Percentiles rank a stretch among this genome's conserved stretches.
Conservation (phyloP, 2,329 filamentous ascomycete species). For the Pseudogymnoascus sp. region DNA sequence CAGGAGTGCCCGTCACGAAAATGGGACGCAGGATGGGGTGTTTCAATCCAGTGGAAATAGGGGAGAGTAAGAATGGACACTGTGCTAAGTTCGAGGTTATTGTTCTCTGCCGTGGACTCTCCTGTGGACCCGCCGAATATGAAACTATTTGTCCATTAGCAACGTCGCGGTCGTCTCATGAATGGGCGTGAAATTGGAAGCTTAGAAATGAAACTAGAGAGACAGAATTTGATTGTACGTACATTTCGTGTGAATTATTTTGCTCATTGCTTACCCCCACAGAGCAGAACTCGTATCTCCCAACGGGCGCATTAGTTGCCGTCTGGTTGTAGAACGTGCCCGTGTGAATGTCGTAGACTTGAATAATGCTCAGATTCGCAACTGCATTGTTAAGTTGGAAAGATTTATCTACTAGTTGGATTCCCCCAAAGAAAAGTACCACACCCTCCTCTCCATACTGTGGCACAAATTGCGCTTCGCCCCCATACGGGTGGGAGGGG, state of each 20-base stretch:
- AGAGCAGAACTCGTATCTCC: constrained; percentile 8
- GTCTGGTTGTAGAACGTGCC: constrained; percentile 10
- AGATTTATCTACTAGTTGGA: too few species aligned
- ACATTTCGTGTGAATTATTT: constrained; percentile 13
- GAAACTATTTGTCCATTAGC: background rate
- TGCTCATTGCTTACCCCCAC: background rate
- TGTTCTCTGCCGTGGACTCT: too few species aligned
- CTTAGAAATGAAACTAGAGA: background rate
- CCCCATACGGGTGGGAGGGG: background rate
- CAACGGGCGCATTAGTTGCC: constrained; percentile 7
- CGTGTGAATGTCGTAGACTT: constrained; percentile 11
- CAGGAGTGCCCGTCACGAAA: too few species aligned
- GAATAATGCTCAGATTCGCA: background rate
- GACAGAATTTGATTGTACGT: too few species aligned
- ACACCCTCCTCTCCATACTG: constrained; percentile 12
- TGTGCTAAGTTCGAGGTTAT: background rate
- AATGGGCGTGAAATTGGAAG: too few species aligned
- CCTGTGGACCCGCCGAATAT: constrained; percentile 3
- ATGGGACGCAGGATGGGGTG: background rate
- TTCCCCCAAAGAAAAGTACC: constrained; percentile 13
- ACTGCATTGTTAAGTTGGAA: background rate
- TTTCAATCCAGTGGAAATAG: constrained; percentile 18
- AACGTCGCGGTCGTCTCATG: too few species aligned
- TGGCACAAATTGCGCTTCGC: constrained; percentile 13
- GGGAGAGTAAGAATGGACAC: constrained; percentile 19